Evolutionary conservation across 257 asterid species (phyloP), one percentile per base, ranked within the genome.

Genomic region (Voacanga thouarsii): DNA sequence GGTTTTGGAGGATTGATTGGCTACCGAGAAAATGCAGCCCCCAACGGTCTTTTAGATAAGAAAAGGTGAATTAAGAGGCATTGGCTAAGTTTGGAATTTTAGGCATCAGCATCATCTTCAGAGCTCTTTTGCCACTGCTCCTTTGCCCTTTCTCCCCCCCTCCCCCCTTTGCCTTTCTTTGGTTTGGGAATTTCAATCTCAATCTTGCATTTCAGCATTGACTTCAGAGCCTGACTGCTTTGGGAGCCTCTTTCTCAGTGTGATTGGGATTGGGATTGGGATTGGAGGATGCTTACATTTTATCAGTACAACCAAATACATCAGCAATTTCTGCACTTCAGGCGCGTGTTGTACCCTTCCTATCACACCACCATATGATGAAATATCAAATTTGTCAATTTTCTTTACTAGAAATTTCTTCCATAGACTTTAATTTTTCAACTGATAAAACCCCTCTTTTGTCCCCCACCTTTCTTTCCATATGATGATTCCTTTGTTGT

Each of bases 211-310:
- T 50, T 74, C 50, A 71, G 84, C 91, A 86, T 90, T 90, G 93
- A 90, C 87, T 90, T 87, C 75, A 83, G 92, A 87, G 89, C 87
- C 86, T 72, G 37, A 33, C 37, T 33, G 37, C 37, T 33, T 33
- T 33, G 37, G 37, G 37, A 33, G 37, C 37, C 56, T 61, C 63
- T 71, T 63, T 74, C 44, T 45, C 26, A 49, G 37, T 9, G 59
- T 43, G 67, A 74, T 64, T 12, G 61, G 39, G 72, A 14, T 63
- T n/a, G n/a, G n/a, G n/a, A n/a, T n/a, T 76, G 73, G 47, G 71
- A 76, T 41, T 76, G 61, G 59, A 57, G 21, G 86, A 83, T 80
- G 81, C 66, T 82, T 72, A 69, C 89, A 56, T 83, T 47, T 79
- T n/a, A 79, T 83, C 82, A 74, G 39, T 69, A 57, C 21, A 73